phyloP scores from a whole-genome alignment of 441 rosid genomes.

The Croton setiger region DNA sequence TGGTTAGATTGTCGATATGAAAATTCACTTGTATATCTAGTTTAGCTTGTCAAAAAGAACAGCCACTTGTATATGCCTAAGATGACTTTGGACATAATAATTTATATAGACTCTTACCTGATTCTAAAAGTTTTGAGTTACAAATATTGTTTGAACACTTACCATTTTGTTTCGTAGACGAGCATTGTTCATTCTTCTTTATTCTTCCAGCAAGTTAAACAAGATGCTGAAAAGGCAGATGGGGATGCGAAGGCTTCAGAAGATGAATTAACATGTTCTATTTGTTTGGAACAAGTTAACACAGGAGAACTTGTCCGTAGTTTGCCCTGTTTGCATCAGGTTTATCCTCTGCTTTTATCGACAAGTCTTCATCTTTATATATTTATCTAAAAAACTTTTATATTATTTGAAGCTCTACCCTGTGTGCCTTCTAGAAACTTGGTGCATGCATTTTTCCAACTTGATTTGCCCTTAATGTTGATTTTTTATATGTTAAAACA shows the following conservation, averaged over 20 bases:
- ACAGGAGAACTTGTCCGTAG: constrained; percentile 73
- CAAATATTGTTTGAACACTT: constrained; percentile 1
- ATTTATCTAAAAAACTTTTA: no score
- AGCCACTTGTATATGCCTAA: background rate
- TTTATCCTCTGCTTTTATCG: constrained; percentile 17
- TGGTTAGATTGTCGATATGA: background rate
- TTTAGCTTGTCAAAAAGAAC: no score
- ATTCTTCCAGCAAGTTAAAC: constrained; percentile 39
- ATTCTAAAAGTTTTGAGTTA: background rate
- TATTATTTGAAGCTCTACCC: background rate
- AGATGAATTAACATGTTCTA: constrained; percentile 78
- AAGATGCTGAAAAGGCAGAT: constrained; percentile 34
- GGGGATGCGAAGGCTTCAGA: constrained; percentile 46
- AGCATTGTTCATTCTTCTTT: background rate
- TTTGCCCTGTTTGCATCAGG: constrained; percentile 92
- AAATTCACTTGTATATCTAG: background rate
- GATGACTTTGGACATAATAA: background rate
- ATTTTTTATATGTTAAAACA: background rate
- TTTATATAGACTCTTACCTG: background rate
- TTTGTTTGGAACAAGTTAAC: constrained; percentile 84
- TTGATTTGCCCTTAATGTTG: background rate
- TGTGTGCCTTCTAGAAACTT: background rate
- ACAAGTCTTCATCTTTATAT: background rate
- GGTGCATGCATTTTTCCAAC: background rate
- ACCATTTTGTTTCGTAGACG: constrained; percentile 1